Evolutionary conservation across 768 basidiomycete genomes (phyloP).

Genomic region (Tubosaeta sp.): DNA sequence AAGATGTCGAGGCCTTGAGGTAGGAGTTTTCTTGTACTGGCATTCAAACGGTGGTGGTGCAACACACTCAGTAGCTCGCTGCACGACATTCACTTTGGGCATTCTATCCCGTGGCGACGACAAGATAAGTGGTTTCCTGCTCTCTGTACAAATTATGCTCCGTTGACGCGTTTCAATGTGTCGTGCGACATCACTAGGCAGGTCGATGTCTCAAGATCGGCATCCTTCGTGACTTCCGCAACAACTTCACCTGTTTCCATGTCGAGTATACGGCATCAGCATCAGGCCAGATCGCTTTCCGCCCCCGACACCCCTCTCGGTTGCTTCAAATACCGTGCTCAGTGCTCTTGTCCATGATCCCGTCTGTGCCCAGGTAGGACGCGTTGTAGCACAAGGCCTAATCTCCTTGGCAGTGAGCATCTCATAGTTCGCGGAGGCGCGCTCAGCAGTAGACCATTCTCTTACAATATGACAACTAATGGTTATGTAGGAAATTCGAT

Average conservation of each 20-base stretch:
- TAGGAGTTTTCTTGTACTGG: too few species aligned
- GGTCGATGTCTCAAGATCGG: conserved; percentile 13
- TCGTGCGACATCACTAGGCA: conserved; percentile 13
- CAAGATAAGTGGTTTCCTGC: background rate
- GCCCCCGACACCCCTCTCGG: conserved; percentile 7
- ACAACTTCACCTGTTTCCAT: conserved; percentile 15
- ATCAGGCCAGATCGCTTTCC: conserved; percentile 9
- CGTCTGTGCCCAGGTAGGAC: conserved; percentile 15
- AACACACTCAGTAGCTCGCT: too few species aligned
- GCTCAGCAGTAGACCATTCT: conserved; percentile 16
- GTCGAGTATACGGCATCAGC: conserved; percentile 12
- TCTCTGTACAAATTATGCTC: conserved; percentile 20
- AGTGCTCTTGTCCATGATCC: conserved; percentile 11
- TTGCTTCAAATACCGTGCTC: conserved; percentile 1
- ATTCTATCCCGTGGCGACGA: background rate
- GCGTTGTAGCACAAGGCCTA: background rate
- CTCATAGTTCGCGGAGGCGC: conserved; percentile 18
- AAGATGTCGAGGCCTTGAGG: too few species aligned
- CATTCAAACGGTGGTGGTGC: too few species aligned
- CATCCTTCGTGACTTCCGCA: conserved; percentile 16
- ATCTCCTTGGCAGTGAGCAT: background rate
- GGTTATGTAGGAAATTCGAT: conserved; percentile 18
- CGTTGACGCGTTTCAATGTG: conserved; percentile 19
- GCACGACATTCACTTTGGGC: background rate
- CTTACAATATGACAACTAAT: conserved; percentile 16